phyloP scores from a whole-genome alignment of 2,329 filamentous ascomycete species.

The Neofusicoccum parvum region DNA sequence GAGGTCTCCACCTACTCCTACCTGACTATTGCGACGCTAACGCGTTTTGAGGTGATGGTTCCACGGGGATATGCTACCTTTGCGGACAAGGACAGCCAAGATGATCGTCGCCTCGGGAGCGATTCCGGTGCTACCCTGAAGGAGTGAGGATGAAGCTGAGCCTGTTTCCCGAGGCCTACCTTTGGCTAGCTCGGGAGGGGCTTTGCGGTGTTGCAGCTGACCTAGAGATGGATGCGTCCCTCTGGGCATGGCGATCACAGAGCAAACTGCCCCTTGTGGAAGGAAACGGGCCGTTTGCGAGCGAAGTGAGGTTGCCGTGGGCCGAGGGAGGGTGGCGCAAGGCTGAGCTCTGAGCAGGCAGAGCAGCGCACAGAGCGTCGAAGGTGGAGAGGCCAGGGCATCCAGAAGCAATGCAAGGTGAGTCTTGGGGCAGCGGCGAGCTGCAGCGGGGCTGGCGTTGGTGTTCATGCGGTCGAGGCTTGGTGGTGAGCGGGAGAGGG shows the following conservation, averaged over 20 bases:
- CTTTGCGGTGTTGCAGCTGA: not conserved
- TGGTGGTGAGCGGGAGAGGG: not conserved
- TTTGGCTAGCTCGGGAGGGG: too few relatives aligned
- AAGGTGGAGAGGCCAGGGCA: too few relatives aligned
- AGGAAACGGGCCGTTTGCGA: not conserved
- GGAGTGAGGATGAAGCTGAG: too few relatives aligned
- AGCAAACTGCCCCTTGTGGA: not conserved
- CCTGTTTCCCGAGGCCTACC: too few relatives aligned
- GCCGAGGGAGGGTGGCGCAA: not conserved
- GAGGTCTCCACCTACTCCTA: not conserved
- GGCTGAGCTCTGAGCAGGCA: not conserved
- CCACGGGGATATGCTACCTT: not conserved
- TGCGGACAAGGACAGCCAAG: not conserved
- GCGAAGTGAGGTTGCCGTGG: not conserved
- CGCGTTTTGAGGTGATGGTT: not conserved
- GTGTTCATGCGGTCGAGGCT: not conserved
- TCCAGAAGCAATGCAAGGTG: not conserved
- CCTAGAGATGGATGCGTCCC: not conserved
- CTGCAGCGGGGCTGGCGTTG: not conserved
- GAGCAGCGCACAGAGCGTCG: not conserved
- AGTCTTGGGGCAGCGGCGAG: not conserved
- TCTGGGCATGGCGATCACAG: not conserved
- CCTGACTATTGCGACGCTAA: not conserved
- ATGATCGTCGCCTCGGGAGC: not conserved
- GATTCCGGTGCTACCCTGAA: too few relatives aligned